A percentile compares a stretch with the other conserved stretches of the same genome.
phyloP scores from a whole-genome alignment of 106 monocot genomes.

The Narthecium ossifragum region DNA sequence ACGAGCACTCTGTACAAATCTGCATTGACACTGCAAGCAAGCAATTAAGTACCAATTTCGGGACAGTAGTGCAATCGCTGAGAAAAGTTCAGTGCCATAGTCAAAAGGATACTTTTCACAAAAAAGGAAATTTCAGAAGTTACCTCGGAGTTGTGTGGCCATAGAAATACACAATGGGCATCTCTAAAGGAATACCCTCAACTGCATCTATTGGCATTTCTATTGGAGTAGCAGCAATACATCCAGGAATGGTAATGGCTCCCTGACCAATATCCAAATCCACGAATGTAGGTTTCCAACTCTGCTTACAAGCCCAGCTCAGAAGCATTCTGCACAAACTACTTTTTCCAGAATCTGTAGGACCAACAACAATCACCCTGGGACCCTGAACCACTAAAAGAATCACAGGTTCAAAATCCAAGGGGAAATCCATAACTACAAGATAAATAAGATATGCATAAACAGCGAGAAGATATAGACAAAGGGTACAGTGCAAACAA shows the following conservation, averaged over 20 bases:
- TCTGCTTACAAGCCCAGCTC: constrained; percentile 87
- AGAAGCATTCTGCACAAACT: constrained; percentile 94
- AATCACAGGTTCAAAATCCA: background rate
- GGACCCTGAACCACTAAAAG: constrained; percentile 57
- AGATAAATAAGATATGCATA: too few relatives aligned
- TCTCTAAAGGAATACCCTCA: constrained; percentile 96
- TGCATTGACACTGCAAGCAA: constrained; percentile 83
- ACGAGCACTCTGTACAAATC: constrained; percentile 84
- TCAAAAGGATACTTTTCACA: background rate
- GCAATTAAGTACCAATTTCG: too few relatives aligned
- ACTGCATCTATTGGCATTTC: constrained; percentile 96
- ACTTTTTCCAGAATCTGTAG: constrained; percentile 98
- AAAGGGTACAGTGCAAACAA: too few relatives aligned
- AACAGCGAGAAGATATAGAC: too few relatives aligned
- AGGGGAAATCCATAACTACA: background rate
- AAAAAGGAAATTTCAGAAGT: background rate
- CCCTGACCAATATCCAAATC: constrained; percentile 99
- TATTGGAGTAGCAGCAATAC: constrained; percentile 88
- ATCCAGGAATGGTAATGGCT: constrained; percentile 93
- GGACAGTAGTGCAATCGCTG: too few relatives aligned
- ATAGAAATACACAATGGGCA: constrained; percentile 85
- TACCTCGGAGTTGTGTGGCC: constrained; percentile 93
- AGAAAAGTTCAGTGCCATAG: too few relatives aligned
- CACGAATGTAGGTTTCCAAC: constrained; percentile 96
- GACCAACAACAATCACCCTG: constrained; percentile 97